Conservation (phyloP, 371 early-diverging fungal genomes). For the Mortierella sp. region DNA sequence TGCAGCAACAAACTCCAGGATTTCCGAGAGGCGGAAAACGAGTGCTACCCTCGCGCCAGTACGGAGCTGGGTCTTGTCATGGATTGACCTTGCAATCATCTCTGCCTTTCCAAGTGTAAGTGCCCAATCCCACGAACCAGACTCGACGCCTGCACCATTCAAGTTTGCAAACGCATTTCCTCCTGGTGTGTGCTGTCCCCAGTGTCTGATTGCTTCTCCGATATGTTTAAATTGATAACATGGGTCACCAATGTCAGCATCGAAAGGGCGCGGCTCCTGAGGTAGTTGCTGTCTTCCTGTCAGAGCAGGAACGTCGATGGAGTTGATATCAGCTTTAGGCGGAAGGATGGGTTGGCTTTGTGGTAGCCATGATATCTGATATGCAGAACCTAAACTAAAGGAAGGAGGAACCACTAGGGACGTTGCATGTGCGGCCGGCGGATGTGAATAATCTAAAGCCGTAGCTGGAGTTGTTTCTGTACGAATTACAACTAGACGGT, state of each 20-base stretch:
- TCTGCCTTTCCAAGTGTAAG: constrained; percentile 45
- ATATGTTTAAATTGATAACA: constrained; percentile 45
- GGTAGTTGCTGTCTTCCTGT: constrained; percentile 41
- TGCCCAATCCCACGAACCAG: constrained; percentile 49
- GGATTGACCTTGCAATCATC: constrained; percentile 45
- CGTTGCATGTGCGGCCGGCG: neutral
- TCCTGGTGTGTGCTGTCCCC: constrained; percentile 36
- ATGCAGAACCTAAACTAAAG: constrained; percentile 39
- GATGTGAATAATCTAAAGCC: neutral
- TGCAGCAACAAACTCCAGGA: constrained; percentile 82
- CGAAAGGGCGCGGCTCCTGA: constrained; percentile 16
- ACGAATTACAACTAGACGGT: neutral
- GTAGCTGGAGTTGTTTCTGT: constrained; percentile 7
- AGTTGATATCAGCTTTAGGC: constrained; percentile 44
- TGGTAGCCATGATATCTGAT: constrained; percentile 53
- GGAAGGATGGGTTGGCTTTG: constrained; percentile 48
- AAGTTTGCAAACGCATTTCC: constrained; percentile 51
- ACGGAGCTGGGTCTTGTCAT: constrained; percentile 44
- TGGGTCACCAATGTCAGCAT: constrained; percentile 23
- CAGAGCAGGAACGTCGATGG: constrained; percentile 48
- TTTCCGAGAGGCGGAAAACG: constrained; percentile 83
- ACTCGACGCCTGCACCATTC: constrained; percentile 44
- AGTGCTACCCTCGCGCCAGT: constrained; percentile 81
- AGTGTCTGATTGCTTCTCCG: constrained; percentile 44
- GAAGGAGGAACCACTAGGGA: constrained; percentile 12